phyloP scores from a whole-genome alignment of 345 rosid species.

The Combretum micranthum region DNA sequence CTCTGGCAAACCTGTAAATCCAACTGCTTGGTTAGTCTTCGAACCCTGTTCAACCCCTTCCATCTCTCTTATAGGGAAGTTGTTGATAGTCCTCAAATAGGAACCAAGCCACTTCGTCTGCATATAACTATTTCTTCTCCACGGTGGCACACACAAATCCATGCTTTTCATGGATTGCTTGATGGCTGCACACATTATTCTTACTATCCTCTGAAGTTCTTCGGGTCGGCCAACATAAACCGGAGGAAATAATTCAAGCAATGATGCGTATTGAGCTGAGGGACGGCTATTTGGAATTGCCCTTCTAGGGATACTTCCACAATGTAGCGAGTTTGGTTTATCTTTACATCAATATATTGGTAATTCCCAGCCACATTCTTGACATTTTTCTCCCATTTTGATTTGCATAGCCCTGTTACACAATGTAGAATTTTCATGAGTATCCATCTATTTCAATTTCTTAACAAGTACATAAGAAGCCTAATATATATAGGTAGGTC shows the following conservation, averaged over 20 bases:
- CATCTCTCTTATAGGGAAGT: neutral
- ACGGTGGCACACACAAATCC: slow-evolving; percentile 19
- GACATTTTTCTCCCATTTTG: slow-evolving; percentile 27
- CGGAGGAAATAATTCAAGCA: slow-evolving; percentile 11
- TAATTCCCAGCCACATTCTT: slow-evolving; percentile 17
- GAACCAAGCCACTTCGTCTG: slow-evolving; percentile 21
- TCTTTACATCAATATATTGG: slow-evolving; percentile 26
- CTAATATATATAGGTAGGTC: no score
- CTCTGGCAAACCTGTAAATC: neutral
- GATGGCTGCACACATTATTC: slow-evolving; percentile 19
- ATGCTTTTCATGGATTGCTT: slow-evolving; percentile 18
- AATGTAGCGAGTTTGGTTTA: slow-evolving; percentile 11
- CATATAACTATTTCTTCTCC: slow-evolving; percentile 24
- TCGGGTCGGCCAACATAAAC: slow-evolving; percentile 18
- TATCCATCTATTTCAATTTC: no score
- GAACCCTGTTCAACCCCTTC: neutral
- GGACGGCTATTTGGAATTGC: slow-evolving; percentile 28
- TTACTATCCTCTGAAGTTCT: slow-evolving; percentile 17
- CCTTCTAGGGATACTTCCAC: slow-evolving; percentile 16
- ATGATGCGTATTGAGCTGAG: slow-evolving; percentile 1
- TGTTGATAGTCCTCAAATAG: slow-evolving; percentile 15
- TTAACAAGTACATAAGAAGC: no score
- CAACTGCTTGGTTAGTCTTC: neutral
- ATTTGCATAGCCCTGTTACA: slow-evolving; percentile 23
- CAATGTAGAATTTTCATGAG: neutral